These are phyloP conservation scores for Chrysosporium keratinophilum DNA, from an alignment of 2,329 filamentous ascomycete genomes.

Conservation along the genomic window DNA sequence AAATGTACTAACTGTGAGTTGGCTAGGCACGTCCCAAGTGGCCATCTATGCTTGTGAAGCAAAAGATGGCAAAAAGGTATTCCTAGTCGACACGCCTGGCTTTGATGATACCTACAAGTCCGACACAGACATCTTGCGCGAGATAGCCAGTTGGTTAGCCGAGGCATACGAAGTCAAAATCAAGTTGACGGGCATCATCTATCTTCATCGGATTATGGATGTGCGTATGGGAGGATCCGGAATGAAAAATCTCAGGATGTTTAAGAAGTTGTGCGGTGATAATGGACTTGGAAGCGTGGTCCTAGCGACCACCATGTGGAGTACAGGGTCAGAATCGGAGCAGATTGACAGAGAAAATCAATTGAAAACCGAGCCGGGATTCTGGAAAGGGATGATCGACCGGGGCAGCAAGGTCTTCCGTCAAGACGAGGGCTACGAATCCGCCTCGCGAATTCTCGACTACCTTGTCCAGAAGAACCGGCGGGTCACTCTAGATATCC, in stretches of 20 bases:
- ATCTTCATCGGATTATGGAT: constrained; percentile 14
- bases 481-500: not conserved
- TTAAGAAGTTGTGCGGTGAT: constrained; percentile 18
- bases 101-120: constrained; percentile 32
- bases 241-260: constrained; percentile 26
- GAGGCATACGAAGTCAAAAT: constrained; percentile 16
- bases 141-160: constrained; percentile 27
- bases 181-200: constrained; percentile 13
- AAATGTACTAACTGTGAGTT: no score
- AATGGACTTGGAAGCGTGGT: not conserved
- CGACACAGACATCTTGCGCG: constrained; percentile 31
- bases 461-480: not conserved
- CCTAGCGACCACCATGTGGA: not conserved
- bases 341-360: not conserved
- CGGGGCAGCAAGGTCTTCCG: not conserved
- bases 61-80: not conserved
- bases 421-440: not conserved
- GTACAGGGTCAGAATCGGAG: not conserved
- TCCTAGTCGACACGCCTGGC: constrained; percentile 35
- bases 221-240: constrained; percentile 15
- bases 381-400: not conserved
- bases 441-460: not conserved
- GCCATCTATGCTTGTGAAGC: no score
- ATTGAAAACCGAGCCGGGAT: not conserved
- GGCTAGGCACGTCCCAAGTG: no score